Base-by-base conservation (phyloP, 108 stramenopile species). In the Seminavis robusta region DNA sequence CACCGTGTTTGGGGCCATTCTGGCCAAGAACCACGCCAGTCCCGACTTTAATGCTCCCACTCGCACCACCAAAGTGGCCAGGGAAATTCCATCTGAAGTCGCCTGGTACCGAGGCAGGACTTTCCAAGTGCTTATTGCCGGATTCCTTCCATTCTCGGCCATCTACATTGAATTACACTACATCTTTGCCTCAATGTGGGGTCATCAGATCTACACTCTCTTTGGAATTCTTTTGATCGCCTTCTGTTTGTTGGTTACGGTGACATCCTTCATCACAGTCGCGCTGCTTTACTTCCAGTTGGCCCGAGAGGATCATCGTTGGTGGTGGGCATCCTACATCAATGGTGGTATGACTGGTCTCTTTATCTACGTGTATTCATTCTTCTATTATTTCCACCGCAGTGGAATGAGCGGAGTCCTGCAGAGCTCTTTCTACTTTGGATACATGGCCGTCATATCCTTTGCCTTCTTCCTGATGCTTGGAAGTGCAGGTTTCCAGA, bases 171-270 rank as follows among this genome's bases (percentile, higher is more conserved):
- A 96, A 62, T 73, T 90, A 33, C 96, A 98, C 60, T 97, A 96
- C 86, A 97, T 99, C 33, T 99, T 99, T 64, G 94, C 91, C 9
- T 84, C 94, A 44, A 94, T 99, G 69, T 99, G 98, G 98, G 98
- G 98, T 33, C 97, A 99, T 61, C 90, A 95, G 71, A 92, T 98
- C 47, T 99, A 99, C 92, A 96, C 96, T 20, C 80, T 99, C 10
- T 99, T 97, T 65, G 98, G 98, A 32, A 97, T 99, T 51, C 87
- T 99, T 33, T 69, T 95, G 54, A 69, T 98, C 33, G 97, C 97
- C 5, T 98, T 98, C 72, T 28, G 86, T 37, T 82, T 99, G 39
- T 75, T 99, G 48, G 63, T 94, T 13, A 84, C 94, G 38, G 97
- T 93, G n/a, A 86, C 84, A 7, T 86, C 89, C 9, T 92, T 92